These are phyloP conservation scores for Elaeis oleifera DNA, from an alignment of 202 grass and related monocot genomes.

Conservation along the genomic window DNA sequence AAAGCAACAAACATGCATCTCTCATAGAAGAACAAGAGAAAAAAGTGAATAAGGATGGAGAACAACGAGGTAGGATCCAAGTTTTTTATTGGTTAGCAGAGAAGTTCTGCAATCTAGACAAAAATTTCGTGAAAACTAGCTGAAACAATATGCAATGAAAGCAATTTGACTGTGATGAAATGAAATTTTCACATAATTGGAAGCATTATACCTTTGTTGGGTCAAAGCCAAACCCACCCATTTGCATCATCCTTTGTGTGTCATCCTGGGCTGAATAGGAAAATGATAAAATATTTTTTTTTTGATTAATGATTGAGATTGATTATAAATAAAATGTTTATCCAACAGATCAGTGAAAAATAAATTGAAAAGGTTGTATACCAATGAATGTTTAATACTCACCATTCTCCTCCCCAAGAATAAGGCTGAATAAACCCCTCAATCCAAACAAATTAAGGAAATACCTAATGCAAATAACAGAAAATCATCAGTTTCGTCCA, in stretches of 20 bases:
- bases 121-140: no score
- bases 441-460: conserved; percentile 99
- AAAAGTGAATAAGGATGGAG: no score
- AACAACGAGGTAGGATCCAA: no score
- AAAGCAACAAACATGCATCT: no score
- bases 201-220: conserved; percentile 47
- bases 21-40: no score
- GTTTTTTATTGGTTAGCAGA: no score
- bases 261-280: conserved; percentile 69
- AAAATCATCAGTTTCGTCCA: conserved; percentile 8
- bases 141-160: no score
- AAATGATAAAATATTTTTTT: conserved; percentile 23
- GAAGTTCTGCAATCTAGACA: no score
- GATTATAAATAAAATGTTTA: neutral
- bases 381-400: conserved; percentile 16
- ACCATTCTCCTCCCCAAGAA: conserved; percentile 99
- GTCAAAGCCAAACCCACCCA: conserved; percentile 78
- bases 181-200: no score
- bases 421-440: conserved; percentile 93
- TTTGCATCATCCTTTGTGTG: conserved; percentile 94
- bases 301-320: conserved; percentile 12
- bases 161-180: no score
- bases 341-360: neutral
- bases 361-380: neutral
- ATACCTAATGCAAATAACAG: conserved; percentile 53